Percentiles rank a stretch among this genome's conserved stretches.
Evolutionary conservation across 768 basidiomycete species (phyloP).

Genomic region (Lenzites betulinus): DNA sequence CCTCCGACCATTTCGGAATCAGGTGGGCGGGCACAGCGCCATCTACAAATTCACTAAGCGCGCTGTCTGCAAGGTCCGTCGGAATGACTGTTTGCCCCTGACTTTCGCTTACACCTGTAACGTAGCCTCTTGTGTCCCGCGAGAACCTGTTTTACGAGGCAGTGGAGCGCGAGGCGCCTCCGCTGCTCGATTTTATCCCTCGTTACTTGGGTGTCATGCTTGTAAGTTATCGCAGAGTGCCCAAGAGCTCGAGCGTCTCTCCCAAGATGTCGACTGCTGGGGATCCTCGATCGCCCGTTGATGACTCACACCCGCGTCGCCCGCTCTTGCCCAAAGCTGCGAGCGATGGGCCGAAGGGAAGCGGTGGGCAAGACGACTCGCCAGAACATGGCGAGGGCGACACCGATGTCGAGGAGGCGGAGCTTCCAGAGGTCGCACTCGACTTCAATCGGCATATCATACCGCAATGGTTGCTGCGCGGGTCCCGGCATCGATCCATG

Average conservation of each 20-base stretch:
- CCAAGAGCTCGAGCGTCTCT: slow-evolving; percentile 25
- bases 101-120: slow-evolving; percentile 20
- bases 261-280: slow-evolving; percentile 18
- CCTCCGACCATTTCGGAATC: slow-evolving; percentile 92
- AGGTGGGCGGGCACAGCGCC: slow-evolving; percentile 95
- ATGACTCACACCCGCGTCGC: slow-evolving; percentile 25
- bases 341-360: slow-evolving; percentile 24
- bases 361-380: background rate
- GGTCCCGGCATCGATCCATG: slow-evolving; percentile 43
- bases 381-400: slow-evolving; percentile 43
- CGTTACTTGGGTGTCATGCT: slow-evolving; percentile 98
- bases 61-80: slow-evolving; percentile 94
- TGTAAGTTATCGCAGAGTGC: slow-evolving; percentile 88
- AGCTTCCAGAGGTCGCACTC: slow-evolving; percentile 92
- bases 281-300: slow-evolving; percentile 19
- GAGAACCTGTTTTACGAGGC: slow-evolving; percentile 99
- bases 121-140: slow-evolving; percentile 89
- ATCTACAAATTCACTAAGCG: slow-evolving; percentile 98
- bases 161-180: slow-evolving; percentile 91
- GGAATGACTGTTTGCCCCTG: background rate
- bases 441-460: slow-evolving; percentile 96
- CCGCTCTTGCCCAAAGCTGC: slow-evolving; percentile 31
- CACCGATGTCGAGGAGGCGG: slow-evolving; percentile 61
- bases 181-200: slow-evolving; percentile 92
- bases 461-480: slow-evolving; percentile 85